Conservation (phyloP, 2,329 filamentous ascomycete genomes). For the Ambrosiella cleistominuta region DNA sequence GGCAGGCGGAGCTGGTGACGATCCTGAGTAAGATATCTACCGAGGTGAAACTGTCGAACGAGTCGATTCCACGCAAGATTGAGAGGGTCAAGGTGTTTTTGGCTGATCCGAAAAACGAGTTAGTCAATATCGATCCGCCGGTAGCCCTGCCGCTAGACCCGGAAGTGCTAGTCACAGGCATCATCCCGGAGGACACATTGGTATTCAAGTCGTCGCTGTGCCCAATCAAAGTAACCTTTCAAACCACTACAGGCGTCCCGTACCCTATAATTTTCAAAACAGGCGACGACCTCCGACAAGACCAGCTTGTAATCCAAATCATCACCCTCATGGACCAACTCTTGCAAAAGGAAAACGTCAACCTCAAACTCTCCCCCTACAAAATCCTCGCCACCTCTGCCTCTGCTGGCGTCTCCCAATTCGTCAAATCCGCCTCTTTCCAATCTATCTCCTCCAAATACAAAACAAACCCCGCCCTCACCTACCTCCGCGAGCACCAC, state of each 20-base stretch:
- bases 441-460: slow-evolving; percentile 73
- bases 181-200: slow-evolving; percentile 66
- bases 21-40: slow-evolving; percentile 76
- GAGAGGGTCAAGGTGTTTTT: slow-evolving; percentile 73
- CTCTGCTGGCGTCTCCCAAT: slow-evolving; percentile 79
- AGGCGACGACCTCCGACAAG: slow-evolving; percentile 87
- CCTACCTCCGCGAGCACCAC: slow-evolving; percentile 77
- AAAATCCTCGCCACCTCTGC: slow-evolving; percentile 88
- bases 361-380: slow-evolving; percentile 88
- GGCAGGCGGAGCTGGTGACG: slow-evolving; percentile 78
- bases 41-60: slow-evolving; percentile 66
- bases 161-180: slow-evolving; percentile 57
- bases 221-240: slow-evolving; percentile 81
- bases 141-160: slow-evolving; percentile 81
- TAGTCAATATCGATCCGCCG: slow-evolving; percentile 66
- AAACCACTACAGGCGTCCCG: slow-evolving; percentile 54
- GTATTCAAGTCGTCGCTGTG: slow-evolving; percentile 94
- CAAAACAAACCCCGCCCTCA: slow-evolving; percentile 53
- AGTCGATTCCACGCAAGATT: slow-evolving; percentile 62
- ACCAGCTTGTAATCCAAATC: slow-evolving; percentile 91
- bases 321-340: slow-evolving; percentile 96
- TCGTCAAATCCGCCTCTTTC: slow-evolving; percentile 71
- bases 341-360: slow-evolving; percentile 86
- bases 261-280: slow-evolving; percentile 97
- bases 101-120: slow-evolving; percentile 76